Evolutionary conservation across 148 eudicot genomes (phyloP).

Genomic region (Drosera capensis): DNA sequence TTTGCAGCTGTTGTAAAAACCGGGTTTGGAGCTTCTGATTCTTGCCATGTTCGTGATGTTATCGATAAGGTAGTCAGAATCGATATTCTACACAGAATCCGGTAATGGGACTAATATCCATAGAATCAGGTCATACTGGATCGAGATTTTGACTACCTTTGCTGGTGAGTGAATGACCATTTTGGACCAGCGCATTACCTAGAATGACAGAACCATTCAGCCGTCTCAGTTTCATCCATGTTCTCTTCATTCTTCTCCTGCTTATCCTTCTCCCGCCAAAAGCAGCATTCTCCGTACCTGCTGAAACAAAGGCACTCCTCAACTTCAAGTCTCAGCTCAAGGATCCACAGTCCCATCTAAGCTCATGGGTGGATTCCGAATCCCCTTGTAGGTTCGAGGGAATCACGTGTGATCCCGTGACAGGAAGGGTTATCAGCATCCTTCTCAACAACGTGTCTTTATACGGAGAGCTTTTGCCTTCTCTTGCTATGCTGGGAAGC

Average conservation of each 20-base stretch:
- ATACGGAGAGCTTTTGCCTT: conserved; percentile 45
- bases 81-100: no score
- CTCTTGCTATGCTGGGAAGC: conserved; percentile 36
- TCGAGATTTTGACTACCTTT: no score
- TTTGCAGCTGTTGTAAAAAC: no score
- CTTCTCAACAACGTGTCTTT: conserved; percentile 38
- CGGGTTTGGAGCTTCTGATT: no score
- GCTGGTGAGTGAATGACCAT: no score
- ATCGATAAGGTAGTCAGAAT: no score
- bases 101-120: no score
- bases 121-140: no score
- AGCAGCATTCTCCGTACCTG: conserved; percentile 8
- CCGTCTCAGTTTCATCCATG: background rate
- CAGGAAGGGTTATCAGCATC: conserved; percentile 36
- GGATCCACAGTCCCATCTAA: conserved; percentile 52
- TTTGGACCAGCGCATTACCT: no score
- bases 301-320: conserved; percentile 49
- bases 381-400: conserved; percentile 57
- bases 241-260: conserved; percentile 14
- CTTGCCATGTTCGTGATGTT: no score
- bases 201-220: no score
- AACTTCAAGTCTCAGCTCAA: conserved; percentile 54
- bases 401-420: conserved; percentile 40
- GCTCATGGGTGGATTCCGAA: conserved; percentile 47
- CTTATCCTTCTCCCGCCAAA: conserved; percentile 25